Conservation (phyloP, 225 moss, liverwort and hornwort species). For the Climacium dendroides region DNA sequence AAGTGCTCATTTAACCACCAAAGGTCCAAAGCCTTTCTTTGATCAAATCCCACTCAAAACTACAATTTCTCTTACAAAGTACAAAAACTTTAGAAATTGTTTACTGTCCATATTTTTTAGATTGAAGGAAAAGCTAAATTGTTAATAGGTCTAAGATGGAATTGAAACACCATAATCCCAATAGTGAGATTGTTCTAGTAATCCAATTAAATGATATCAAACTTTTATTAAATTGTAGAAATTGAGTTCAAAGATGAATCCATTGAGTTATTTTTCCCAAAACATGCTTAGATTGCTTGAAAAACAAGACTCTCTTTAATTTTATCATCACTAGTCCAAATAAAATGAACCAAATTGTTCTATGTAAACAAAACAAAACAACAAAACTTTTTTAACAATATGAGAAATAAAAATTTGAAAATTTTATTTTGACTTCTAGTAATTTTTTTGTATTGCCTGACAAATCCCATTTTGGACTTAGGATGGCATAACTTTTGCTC, state of each 20-base stretch:
- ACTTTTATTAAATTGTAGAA: background rate
- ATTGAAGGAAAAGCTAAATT: background rate
- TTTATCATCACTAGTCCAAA: background rate
- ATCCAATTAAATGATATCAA: too few species aligned
- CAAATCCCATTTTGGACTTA: background rate
- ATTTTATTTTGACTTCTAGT: background rate
- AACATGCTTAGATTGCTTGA: background rate
- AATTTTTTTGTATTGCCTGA: rapidly evolving
- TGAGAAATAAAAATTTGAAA: background rate
- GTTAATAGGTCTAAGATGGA: background rate
- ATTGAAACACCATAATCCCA: background rate
- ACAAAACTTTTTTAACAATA: too few species aligned
- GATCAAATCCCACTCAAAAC: too few species aligned
- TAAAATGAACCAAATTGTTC: background rate
- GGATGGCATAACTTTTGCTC: too few species aligned
- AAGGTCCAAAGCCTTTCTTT: too few species aligned
- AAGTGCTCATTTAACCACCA: background rate
- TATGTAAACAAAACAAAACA: too few species aligned
- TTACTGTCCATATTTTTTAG: too few species aligned
- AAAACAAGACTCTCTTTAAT: background rate
- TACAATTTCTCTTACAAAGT: background rate
- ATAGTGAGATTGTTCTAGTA: background rate
- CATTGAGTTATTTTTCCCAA: background rate
- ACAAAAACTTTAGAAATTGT: background rate
- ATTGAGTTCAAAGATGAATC: background rate